A percentile compares a stretch with the other conserved stretches of the same genome.
These are phyloP conservation scores for Pleurotus tuber-regium DNA, from an alignment of 768 basidiomycete species.

Conservation along the genomic window DNA sequence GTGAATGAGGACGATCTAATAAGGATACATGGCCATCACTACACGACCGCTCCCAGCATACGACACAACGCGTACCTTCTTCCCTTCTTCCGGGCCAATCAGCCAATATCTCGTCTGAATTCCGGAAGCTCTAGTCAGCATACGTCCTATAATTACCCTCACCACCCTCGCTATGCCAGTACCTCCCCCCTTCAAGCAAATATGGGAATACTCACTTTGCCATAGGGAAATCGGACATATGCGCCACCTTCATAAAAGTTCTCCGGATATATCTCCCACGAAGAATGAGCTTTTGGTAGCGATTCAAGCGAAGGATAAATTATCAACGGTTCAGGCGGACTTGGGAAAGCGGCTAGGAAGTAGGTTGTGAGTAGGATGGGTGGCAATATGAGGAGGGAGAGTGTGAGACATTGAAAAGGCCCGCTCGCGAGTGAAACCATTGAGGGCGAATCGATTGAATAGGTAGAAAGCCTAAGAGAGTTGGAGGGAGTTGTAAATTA, in stretches of 20 bases:
- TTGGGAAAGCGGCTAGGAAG: slow-evolving; percentile 64
- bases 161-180: background rate
- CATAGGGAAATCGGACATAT: slow-evolving; percentile 65
- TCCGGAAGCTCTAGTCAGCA: background rate
- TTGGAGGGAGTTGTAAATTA: too few species aligned
- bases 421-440: slow-evolving; percentile 10
- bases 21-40: background rate
- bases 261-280: slow-evolving; percentile 74
- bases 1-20: slow-evolving; percentile 72
- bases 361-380: slow-evolving; percentile 60
- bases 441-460: too few species aligned
- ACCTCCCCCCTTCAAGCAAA: too few species aligned
- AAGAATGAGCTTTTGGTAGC: slow-evolving; percentile 50
- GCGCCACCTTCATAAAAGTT: slow-evolving; percentile 62
- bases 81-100: slow-evolving; percentile 65
- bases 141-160: slow-evolving; percentile 2
- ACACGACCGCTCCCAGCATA: slow-evolving; percentile 3
- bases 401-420: slow-evolving; percentile 46
- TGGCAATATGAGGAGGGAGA: slow-evolving; percentile 57
- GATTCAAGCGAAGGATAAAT: slow-evolving; percentile 60
- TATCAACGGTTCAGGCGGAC: slow-evolving; percentile 46
- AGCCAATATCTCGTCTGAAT: slow-evolving; percentile 74
- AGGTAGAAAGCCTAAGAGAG: too few species aligned
- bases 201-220: slow-evolving; percentile 56
- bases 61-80: slow-evolving; percentile 44